Evolutionary conservation across 306 rosid genomes (phyloP).

Genomic region (Cucurbita ficifolia): DNA sequence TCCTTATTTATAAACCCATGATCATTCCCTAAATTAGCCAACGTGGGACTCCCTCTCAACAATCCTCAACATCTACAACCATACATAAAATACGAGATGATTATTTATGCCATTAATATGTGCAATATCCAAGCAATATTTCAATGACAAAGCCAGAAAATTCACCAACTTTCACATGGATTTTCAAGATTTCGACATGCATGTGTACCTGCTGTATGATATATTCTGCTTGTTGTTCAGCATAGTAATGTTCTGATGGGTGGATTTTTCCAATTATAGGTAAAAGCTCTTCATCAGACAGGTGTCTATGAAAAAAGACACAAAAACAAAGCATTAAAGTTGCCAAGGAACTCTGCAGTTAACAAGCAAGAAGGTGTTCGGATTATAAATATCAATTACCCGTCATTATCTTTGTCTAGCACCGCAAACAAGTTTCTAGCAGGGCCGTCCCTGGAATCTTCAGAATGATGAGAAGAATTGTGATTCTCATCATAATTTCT

Average conservation of each 20-base stretch:
- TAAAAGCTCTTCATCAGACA: constrained; percentile 63
- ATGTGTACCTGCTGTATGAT: constrained; percentile 66
- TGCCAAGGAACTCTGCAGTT: constrained; percentile 6
- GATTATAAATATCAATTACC: constrained; percentile 29
- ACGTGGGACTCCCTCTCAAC: no score
- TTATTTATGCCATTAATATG: background rate
- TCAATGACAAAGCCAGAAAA: background rate
- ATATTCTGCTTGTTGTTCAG: constrained; percentile 88
- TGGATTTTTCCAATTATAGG: constrained; percentile 83
- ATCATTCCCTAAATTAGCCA: no score
- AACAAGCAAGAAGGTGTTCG: background rate
- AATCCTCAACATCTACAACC: background rate
- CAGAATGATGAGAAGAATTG: constrained; percentile 38
- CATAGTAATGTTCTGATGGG: constrained; percentile 91
- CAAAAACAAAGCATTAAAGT: constrained; percentile 10
- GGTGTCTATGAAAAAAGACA: constrained; percentile 27
- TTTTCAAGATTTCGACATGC: background rate
- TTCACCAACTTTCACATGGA: background rate
- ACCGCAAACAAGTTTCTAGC: constrained; percentile 64
- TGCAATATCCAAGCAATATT: background rate
- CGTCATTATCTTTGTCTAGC: constrained; percentile 83
- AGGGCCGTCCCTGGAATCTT: constrained; percentile 52
- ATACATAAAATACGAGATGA: background rate
- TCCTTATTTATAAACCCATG: no score
- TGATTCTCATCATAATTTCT: constrained; percentile 77